Percentiles rank a stretch among this genome's conserved stretches.
Conservation (phyloP, 441 rosid species). For the Populus hybrid region DNA sequence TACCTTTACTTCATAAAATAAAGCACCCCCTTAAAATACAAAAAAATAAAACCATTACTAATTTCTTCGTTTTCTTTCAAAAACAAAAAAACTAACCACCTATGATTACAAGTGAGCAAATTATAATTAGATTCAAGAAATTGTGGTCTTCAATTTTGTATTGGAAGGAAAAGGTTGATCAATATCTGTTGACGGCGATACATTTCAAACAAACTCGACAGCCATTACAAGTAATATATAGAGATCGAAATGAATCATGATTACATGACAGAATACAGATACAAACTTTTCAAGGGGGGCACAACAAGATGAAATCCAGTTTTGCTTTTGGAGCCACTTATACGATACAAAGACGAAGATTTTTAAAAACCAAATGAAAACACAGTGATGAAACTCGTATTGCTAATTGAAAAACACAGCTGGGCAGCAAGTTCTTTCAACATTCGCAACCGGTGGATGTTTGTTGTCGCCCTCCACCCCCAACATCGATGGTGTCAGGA, state of each 20-base stretch:
- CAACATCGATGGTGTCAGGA: conserved; percentile 69
- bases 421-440: conserved; percentile 17
- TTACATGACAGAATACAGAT: no score
- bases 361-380: not conserved
- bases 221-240: not conserved
- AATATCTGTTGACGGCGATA: no score
- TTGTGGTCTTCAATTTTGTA: no score
- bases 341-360: not conserved
- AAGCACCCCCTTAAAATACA: not conserved
- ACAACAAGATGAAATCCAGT: not conserved
- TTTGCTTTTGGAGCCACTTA: not conserved
- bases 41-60: not conserved
- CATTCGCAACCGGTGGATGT: conserved; percentile 73
- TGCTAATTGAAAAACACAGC: not conserved
- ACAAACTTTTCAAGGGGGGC: not conserved
- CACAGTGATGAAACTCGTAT: not conserved
- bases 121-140: no score
- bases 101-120: no score
- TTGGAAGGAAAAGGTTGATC: no score
- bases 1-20: not conserved
- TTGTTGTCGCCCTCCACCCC: conserved; percentile 48
- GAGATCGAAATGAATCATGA: no score
- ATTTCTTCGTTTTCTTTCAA: not conserved
- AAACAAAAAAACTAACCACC: no score
- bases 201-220: not conserved